A percentile compares a stretch with the other conserved stretches of the same genome.
Evolutionary conservation across 257 asterid genomes (phyloP).

Genomic region (Cordia subcordata): DNA sequence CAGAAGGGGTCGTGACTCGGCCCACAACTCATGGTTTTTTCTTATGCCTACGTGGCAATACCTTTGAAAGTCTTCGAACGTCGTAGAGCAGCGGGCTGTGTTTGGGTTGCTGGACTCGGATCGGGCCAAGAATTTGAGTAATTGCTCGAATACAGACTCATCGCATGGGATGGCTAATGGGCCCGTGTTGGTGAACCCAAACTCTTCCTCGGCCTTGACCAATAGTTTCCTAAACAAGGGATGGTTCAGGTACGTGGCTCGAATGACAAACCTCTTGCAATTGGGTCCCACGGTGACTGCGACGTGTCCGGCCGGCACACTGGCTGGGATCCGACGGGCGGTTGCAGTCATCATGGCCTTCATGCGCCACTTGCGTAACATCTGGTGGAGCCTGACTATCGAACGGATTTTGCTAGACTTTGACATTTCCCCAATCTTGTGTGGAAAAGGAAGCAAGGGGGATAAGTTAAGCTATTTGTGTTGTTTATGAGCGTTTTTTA

Average conservation of each 20-base stretch:
- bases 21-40: slow-evolving; percentile 20
- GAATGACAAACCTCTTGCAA: slow-evolving; percentile 37
- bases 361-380: slow-evolving; percentile 46
- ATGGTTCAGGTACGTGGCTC: slow-evolving; percentile 44
- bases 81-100: slow-evolving; percentile 11
- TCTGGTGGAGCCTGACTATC: slow-evolving; percentile 47
- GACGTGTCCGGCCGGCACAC: slow-evolving; percentile 51
- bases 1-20: slow-evolving; percentile 31
- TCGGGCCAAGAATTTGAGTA: slow-evolving; percentile 35
- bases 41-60: slow-evolving; percentile 25
- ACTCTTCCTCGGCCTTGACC: slow-evolving; percentile 51
- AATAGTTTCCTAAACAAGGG: slow-evolving; percentile 43
- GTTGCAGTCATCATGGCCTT: slow-evolving; percentile 34
- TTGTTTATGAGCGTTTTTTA: too few relatives aligned
- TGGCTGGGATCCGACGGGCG: slow-evolving; percentile 20
- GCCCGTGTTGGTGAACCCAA: slow-evolving; percentile 44
- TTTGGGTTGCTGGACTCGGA: slow-evolving; percentile 10
- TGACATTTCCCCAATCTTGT: too few relatives aligned
- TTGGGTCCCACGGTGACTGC: slow-evolving; percentile 38
- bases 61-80: slow-evolving; percentile 30
- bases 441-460: too few relatives aligned
- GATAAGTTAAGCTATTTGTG: too few relatives aligned
- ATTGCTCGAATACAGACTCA: slow-evolving; percentile 38
- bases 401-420: slow-evolving; percentile 42
- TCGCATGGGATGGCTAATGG: slow-evolving; percentile 60